These are phyloP conservation scores for Hondaea fermentalgiana DNA, from an alignment of 108 stramenopile genomes.

Conservation along the genomic window DNA sequence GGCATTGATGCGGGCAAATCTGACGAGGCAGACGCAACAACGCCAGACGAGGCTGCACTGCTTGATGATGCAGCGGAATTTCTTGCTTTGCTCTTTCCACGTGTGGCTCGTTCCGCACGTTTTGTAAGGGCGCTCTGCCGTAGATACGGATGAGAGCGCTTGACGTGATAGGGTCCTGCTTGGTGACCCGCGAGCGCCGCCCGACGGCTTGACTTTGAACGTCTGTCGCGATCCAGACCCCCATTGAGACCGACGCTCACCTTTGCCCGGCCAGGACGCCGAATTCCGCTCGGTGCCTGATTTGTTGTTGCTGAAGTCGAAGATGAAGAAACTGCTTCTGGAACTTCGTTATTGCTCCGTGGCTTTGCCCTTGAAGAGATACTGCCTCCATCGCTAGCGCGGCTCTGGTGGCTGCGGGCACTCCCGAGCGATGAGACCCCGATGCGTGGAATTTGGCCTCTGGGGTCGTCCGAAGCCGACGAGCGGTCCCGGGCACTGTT, in stretches of 20 bases:
- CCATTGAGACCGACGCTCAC: neutral
- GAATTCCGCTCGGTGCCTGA: neutral
- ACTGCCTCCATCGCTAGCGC: neutral
- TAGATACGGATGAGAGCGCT: neutral
- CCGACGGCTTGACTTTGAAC: neutral
- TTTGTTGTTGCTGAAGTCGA: too few relatives aligned
- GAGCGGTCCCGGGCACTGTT: neutral
- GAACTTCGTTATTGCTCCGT: neutral
- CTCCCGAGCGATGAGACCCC: neutral
- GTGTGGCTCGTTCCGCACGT: neutral
- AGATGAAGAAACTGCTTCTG: neutral
- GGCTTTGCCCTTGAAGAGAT: neutral
- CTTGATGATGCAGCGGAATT: neutral
- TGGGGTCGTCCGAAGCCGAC: neutral
- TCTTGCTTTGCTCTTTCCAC: neutral
- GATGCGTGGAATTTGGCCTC: neutral
- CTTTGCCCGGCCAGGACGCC: neutral
- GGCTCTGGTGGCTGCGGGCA: neutral
- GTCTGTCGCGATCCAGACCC: neutral
- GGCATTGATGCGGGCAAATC: too few relatives aligned
- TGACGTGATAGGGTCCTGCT: neutral
- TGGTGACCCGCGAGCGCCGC: neutral
- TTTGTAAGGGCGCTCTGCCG: neutral
- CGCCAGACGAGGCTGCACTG: neutral
- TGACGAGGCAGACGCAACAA: too few relatives aligned